Percentiles rank a stretch among this genome's conserved stretches.
Evolutionary conservation across 352 stramenopile genomes (phyloP).

Genomic region (Globisporangium uncinulatum): DNA sequence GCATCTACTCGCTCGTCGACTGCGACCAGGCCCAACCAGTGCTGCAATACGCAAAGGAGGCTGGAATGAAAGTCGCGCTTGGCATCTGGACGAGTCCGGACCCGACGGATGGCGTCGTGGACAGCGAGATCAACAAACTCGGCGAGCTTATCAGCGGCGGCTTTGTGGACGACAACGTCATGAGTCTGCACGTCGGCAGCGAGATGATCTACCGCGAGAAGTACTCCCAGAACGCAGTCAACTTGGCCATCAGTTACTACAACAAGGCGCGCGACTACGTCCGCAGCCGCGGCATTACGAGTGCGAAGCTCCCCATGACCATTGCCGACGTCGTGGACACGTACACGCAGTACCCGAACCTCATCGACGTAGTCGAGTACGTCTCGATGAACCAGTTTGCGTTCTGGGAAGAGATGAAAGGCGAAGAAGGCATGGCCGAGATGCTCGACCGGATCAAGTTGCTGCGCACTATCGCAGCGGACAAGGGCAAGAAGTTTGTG

Average conservation of each 20-base stretch:
- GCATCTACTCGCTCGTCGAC: conserved; percentile 64
- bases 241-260: conserved; percentile 51
- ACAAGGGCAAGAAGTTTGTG: conserved; percentile 53
- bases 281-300: conserved; percentile 26
- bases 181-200: conserved; percentile 52
- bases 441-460: conserved; percentile 54
- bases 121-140: conserved; percentile 42
- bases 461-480: conserved; percentile 31
- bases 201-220: conserved; percentile 69
- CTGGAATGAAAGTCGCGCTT: conserved; percentile 45
- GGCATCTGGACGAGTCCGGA: conserved; percentile 54
- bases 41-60: conserved; percentile 35
- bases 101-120: conserved; percentile 22
- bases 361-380: conserved; percentile 61
- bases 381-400: conserved; percentile 78
- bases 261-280: conserved; percentile 54
- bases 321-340: conserved; percentile 70
- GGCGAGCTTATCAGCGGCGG: conserved; percentile 28
- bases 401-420: conserved; percentile 54
- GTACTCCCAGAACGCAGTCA: conserved; percentile 35
- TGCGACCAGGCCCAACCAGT: conserved; percentile 43
- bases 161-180: conserved; percentile 42
- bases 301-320: conserved; percentile 42
- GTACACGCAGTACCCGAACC: conserved; percentile 51
- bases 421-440: conserved; percentile 36